Conservation (phyloP, 1,284 basidiomycete species). For the Porphyrellus sp. region DNA sequence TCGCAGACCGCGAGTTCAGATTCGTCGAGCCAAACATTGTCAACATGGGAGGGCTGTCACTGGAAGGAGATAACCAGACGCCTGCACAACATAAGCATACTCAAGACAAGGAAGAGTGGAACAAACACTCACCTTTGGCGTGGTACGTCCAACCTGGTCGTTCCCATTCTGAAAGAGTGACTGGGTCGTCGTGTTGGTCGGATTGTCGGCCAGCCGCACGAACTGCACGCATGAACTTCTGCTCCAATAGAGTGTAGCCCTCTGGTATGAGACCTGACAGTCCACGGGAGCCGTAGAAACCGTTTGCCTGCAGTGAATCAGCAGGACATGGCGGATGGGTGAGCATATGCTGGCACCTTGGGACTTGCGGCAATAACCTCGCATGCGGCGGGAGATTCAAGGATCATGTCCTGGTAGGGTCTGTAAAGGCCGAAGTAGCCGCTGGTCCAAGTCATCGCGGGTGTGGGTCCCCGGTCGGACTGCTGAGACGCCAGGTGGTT, state of each 20-base stretch:
- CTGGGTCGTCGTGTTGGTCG: conserved; percentile 41
- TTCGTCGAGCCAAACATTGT: conserved; percentile 97
- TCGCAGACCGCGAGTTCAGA: conserved; percentile 87
- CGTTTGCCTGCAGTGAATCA: conserved; percentile 71
- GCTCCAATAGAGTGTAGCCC: conserved; percentile 88
- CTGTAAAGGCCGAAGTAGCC: conserved; percentile 92
- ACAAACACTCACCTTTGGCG: conserved; percentile 74
- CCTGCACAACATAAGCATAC: conserved; percentile 45
- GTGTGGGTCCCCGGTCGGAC: conserved; percentile 27
- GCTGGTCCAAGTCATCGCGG: conserved; percentile 76
- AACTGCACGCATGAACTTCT: conserved; percentile 77
- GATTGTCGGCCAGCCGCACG: conserved; percentile 49
- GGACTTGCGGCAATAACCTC: conserved; percentile 86
- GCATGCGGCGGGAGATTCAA: conserved; percentile 62
- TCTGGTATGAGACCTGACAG: conserved; percentile 92
- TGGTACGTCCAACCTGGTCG: conserved; percentile 97
- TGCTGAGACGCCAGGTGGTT: conserved; percentile 34
- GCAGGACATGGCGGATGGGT: background rate
- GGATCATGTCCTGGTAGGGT: conserved; percentile 75
- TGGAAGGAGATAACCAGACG: conserved; percentile 76
- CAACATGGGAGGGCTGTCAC: conserved; percentile 55
- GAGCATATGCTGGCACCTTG: conserved; percentile 48
- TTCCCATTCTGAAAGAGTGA: conserved; percentile 86
- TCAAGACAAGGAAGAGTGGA: conserved; percentile 2
- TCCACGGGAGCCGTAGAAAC: conserved; percentile 88